These are phyloP conservation scores for Nigrospora osmanthi DNA, from an alignment of 2,329 filamentous ascomycete genomes.

Conservation along the genomic window DNA sequence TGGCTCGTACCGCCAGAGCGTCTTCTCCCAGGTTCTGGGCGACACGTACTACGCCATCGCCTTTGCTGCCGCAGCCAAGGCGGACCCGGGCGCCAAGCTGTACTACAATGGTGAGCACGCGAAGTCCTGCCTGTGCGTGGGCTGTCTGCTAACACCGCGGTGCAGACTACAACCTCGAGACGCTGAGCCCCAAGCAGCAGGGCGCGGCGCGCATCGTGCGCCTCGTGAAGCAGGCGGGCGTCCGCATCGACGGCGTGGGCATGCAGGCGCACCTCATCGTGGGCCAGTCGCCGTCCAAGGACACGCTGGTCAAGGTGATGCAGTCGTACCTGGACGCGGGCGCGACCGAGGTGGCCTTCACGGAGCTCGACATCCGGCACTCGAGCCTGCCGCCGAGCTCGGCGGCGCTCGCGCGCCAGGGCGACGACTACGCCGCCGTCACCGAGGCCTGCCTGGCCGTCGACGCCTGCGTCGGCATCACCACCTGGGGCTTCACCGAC, in stretches of 20 bases:
- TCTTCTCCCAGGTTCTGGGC: slow-evolving; percentile 49
- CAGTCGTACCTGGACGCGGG: slow-evolving; percentile 40
- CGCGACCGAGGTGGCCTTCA: slow-evolving; percentile 48
- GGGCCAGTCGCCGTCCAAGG: slow-evolving; percentile 37
- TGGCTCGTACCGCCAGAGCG: slow-evolving; percentile 40
- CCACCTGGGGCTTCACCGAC: slow-evolving; percentile 29
- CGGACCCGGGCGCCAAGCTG: slow-evolving; percentile 49
- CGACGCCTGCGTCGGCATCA: slow-evolving; percentile 27
- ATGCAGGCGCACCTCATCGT: slow-evolving; percentile 54
- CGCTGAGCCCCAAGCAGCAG: slow-evolving; percentile 35
- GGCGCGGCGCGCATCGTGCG: slow-evolving; percentile 34
- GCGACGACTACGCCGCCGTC: slow-evolving; percentile 30
- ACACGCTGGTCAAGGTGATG: slow-evolving; percentile 35
- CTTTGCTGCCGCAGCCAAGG: slow-evolving; percentile 46
- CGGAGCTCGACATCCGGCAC: slow-evolving; percentile 53
- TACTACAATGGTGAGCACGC: slow-evolving; percentile 31
- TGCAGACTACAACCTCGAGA: slow-evolving; percentile 51
- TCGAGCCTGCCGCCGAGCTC: slow-evolving; percentile 32
- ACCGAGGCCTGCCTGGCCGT: slow-evolving; percentile 23
- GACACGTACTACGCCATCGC: slow-evolving; percentile 49
- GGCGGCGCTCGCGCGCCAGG: slow-evolving; percentile 28
- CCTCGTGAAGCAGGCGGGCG: slow-evolving; percentile 35
- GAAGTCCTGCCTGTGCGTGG: too few species aligned
- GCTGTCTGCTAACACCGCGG: neutral
- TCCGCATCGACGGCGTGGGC: slow-evolving; percentile 55